Base-by-base conservation (phyloP, 148 eudicot genomes). In the Rhododendron kiyosumense region DNA sequence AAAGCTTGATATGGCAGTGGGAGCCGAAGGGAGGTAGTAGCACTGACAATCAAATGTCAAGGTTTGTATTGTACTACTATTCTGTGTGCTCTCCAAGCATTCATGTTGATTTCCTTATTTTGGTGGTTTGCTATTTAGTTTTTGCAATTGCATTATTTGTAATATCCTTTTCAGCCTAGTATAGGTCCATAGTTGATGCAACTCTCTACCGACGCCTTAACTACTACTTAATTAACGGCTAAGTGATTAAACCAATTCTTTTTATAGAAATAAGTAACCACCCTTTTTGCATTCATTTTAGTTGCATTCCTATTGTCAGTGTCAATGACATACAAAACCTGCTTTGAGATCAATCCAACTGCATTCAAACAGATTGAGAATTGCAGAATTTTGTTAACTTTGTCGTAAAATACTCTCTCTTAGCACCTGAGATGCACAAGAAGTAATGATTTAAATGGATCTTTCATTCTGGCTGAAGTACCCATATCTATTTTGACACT, bases 11-110 rank as follows among this genome's bases (percentile, higher is more conserved):
- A 69, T 13, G 93, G 79, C 45, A 92, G 85, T 43, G 96, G 94
- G 80, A 92, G 91, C 92, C 92, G 87, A 0, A 93, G 71, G 34
- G 92, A 89, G 73, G 88, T 83, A 73, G 89, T 86, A 36, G 88
- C 93, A 51, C 81, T 87, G 73, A 92, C 73, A 77, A 92, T 48
- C 43, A 83, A 41, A 41, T 41, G 7, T 41, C 43, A 6, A 41
- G 43, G 43, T 41, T 41, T 41, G 43, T 41, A 41, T 41, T 41
- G 43, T 41, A 24, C 71, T 0, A 69, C 4, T 69, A 5, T 69
- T 28, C 17, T 1, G 6, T 69, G 13, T 69, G 34, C 11, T 69
- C 32, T 69, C 17, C 74, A 3, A 69, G 36, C 0, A 8, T 22
- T 20, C 38, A 74, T 54, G 24, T 36, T 51, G 52, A 67, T n/a